Base-by-base conservation (phyloP, 768 basidiomycete genomes). In the Tylopilus subfusipes region DNA sequence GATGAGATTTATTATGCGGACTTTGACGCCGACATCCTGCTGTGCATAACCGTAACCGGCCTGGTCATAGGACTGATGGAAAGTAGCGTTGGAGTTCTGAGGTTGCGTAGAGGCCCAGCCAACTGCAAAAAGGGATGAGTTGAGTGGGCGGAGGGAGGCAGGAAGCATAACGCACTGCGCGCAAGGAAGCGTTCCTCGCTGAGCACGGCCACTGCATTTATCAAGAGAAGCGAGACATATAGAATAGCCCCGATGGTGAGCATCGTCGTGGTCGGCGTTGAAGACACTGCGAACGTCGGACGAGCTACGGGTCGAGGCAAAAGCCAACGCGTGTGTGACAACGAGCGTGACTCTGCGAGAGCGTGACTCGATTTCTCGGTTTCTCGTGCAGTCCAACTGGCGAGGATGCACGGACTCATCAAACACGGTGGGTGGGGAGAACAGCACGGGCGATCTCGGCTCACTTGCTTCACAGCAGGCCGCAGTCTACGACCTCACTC, bases 111-210 rank as follows among this genome's bases (percentile, higher is more conserved):
- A 80, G 29, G 89, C 84, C 93, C 93, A 96, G 54, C 95, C 95
- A 70, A 97, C 95, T 96, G 63, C 38, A 52, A 57, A 36, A 36
- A 50, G 36, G 52, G 54, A 29, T 48, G 38, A 46, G n/a, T 50
- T 69, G 54, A 70, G 59, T 45, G 50, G 54, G 25, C 27, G 51
- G 31, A 43, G 24, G 27, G 27, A 46, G 38, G 48, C 52, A 39
- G 52, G 25, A 53, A 53, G 10, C 46, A 38, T 53, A 52, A 80
- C 88, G 63, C 68, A 96, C 94, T 93, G 68, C 86, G 79, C 21
- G 93, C 88, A 52, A 99, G 85, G 73, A 99, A 99, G 8, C 96
- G 83, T 63, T 99, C 96, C 73, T 99, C 96, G 65, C 86, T 96
- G 57, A 99, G 79, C 54, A 99, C 86, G 9, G 96, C 96, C 70